Conservation (phyloP, 441 rosid species). For the Metrosideros polymorpha region DNA sequence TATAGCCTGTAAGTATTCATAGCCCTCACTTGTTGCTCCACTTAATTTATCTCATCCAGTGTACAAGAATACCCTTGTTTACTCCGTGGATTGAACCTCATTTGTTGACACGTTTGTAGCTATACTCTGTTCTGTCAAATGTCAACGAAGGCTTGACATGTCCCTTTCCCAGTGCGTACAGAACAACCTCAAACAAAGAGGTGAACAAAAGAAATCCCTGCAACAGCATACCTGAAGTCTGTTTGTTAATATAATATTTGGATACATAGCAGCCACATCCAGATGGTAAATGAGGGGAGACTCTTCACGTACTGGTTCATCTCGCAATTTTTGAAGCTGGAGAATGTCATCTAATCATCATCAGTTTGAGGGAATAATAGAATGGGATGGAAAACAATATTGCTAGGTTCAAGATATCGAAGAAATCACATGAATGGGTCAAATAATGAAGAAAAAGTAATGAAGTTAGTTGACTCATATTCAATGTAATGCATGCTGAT, state of each 20-base stretch:
- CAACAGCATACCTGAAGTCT: slow-evolving; percentile 82
- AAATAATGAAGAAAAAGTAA: not conserved
- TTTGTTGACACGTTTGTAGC: not conserved
- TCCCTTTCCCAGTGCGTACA: not conserved
- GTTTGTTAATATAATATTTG: slow-evolving; percentile 96
- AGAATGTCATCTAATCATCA: slow-evolving; percentile 2
- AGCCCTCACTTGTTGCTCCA: not conserved
- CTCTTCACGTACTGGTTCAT: slow-evolving; percentile 81
- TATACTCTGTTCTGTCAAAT: not conserved
- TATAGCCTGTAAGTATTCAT: not conserved
- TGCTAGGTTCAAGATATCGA: not conserved
- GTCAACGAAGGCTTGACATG: not conserved
- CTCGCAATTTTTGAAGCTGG: slow-evolving; percentile 78
- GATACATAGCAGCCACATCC: slow-evolving; percentile 99
- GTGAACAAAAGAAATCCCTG: not conserved
- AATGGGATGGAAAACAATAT: not conserved
- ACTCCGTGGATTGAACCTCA: not conserved
- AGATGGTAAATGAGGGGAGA: slow-evolving; percentile 97
- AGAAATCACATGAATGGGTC: not conserved
- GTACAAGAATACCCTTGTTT: not conserved
- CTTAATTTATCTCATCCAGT: not conserved
- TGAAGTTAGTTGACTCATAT: not conserved
- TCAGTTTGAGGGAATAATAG: not conserved
- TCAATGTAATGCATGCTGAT: not conserved
- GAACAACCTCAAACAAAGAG: not conserved